Conservation (phyloP, 1,284 basidiomycete genomes). For the Coniferiporia sulphurascens region DNA sequence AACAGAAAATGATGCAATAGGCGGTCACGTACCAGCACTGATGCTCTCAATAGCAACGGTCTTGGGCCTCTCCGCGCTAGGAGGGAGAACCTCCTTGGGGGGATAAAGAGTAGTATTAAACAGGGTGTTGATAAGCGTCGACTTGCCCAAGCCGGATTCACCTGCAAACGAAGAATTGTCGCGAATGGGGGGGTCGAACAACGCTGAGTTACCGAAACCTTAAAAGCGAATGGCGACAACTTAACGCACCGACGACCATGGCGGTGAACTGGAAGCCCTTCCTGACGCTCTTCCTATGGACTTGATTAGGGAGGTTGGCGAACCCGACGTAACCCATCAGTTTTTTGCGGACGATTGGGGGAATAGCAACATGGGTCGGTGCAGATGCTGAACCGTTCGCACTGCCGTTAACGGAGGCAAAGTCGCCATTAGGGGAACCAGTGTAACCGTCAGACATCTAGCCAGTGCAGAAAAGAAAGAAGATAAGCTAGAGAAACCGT, state of each 20-base stretch:
- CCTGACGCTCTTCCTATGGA: slow-evolving; percentile 92
- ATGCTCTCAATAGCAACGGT: slow-evolving; percentile 97
- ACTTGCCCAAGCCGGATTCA: slow-evolving; percentile 96
- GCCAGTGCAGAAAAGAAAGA: slow-evolving; percentile 24
- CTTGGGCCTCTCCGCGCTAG: slow-evolving; percentile 81
- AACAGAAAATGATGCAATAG: slow-evolving; percentile 4
- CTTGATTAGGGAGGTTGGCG: slow-evolving; percentile 95
- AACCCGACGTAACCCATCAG: slow-evolving; percentile 87
- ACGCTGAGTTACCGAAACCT: slow-evolving; percentile 17
- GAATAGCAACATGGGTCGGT: slow-evolving; percentile 37
- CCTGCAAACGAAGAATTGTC: slow-evolving; percentile 42
- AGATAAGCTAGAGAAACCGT: slow-evolving; percentile 19
- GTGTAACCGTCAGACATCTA: slow-evolving; percentile 71
- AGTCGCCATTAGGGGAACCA: slow-evolving; percentile 60
- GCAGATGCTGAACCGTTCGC: slow-evolving; percentile 57
- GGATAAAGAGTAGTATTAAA: slow-evolving; percentile 95
- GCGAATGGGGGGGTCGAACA: slow-evolving; percentile 17
- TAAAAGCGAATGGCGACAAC: slow-evolving; percentile 23
- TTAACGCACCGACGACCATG: slow-evolving; percentile 90
- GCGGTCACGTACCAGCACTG: slow-evolving; percentile 70
- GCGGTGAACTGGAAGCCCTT: slow-evolving; percentile 96
- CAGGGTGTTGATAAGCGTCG: slow-evolving; percentile 94
- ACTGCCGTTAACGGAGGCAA: slow-evolving; percentile 48
- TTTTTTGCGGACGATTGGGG: slow-evolving; percentile 83
- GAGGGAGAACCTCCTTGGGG: slow-evolving; percentile 76